A percentile compares a stretch with the other conserved stretches of the same genome.
Evolutionary conservation across 2,329 filamentous ascomycete genomes (phyloP).

Genomic region (Periconia sp.): DNA sequence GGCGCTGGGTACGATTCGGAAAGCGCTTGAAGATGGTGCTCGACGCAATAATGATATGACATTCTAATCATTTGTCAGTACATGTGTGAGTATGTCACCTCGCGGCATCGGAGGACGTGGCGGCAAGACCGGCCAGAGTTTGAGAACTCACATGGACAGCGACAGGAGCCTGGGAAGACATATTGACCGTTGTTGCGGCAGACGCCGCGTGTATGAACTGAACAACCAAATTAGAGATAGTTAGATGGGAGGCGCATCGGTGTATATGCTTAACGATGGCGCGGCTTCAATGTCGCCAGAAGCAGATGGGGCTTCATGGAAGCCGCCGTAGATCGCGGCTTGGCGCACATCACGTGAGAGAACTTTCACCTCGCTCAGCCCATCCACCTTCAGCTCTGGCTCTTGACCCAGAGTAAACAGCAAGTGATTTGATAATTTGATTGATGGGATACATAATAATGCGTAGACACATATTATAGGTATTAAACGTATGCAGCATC

Average conservation of each 20-base stretch:
- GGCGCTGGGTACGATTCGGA: conserved; percentile 15
- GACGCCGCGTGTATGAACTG: conserved; percentile 25
- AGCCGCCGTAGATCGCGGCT: neutral
- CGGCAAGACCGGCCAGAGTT: conserved; percentile 16
- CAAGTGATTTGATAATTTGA: no score
- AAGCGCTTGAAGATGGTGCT: conserved; percentile 8
- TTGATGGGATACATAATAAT: no score
- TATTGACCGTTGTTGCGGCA: conserved; percentile 39
- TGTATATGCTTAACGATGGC: conserved; percentile 17
- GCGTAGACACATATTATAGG: no score
- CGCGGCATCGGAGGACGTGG: conserved; percentile 19
- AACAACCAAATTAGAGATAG: conserved; percentile 18
- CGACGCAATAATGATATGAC: conserved; percentile 35
- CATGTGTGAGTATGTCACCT: conserved; percentile 16
- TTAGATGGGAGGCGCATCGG: conserved; percentile 23
- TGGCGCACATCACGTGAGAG: neutral
- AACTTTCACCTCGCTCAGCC: neutral
- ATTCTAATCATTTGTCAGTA: conserved; percentile 43
- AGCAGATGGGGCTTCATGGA: conserved; percentile 19
- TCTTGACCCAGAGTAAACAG: no score
- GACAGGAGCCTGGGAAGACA: conserved; percentile 56
- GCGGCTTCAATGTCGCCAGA: conserved; percentile 18
- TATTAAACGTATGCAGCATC: no score
- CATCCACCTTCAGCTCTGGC: no score
- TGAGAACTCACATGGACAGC: conserved; percentile 49